These are phyloP conservation scores for Isoetes taiwanensis DNA, from an alignment of 75 land plant species.

Conservation along the genomic window DNA sequence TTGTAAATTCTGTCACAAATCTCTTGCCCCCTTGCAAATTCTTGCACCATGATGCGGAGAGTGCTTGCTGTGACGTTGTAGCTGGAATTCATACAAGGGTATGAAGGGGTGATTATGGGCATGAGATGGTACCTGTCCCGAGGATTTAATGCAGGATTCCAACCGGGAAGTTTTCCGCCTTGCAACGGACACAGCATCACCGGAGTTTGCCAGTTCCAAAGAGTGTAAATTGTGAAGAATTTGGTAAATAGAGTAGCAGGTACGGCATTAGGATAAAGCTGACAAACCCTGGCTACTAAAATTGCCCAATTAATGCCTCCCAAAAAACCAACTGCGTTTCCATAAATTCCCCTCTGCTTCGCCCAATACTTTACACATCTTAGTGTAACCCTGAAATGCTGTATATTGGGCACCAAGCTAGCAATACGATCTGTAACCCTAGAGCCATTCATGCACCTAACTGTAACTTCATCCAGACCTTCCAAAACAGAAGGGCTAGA, in stretches of 20 bases:
- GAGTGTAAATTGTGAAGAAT: constrained; percentile 31
- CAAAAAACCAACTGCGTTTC: constrained; percentile 36
- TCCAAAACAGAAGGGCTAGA: constrained; percentile 13
- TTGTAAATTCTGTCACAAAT: no score
- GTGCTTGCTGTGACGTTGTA: constrained; percentile 40
- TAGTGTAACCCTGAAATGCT: constrained; percentile 31
- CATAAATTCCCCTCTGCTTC: constrained; percentile 36
- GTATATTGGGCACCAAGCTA: constrained; percentile 33
- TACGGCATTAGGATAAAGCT: constrained; percentile 18
- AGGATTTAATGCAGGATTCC: no score
- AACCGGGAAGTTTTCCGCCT: constrained; percentile 7
- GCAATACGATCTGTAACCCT: constrained; percentile 23
- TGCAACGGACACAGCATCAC: constrained; percentile 27
- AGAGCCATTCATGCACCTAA: constrained; percentile 35
- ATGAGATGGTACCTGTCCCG: constrained; percentile 16
- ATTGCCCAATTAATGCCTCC: constrained; percentile 44
- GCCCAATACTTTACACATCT: constrained; percentile 42
- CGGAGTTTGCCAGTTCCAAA: constrained; percentile 43
- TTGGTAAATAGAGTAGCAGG: constrained; percentile 16
- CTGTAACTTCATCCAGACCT: constrained; percentile 27
- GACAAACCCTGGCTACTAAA: constrained; percentile 38
- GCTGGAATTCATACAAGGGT: constrained; percentile 28
- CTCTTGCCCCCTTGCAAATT: constrained; percentile 27
- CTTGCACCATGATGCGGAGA: constrained; percentile 17
- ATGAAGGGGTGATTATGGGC: constrained; percentile 36